Percentiles rank a stretch among this genome's conserved stretches.
These are phyloP conservation scores for Neofusicoccum ribis DNA, from an alignment of 2,329 filamentous ascomycete genomes.

Conservation along the genomic window DNA sequence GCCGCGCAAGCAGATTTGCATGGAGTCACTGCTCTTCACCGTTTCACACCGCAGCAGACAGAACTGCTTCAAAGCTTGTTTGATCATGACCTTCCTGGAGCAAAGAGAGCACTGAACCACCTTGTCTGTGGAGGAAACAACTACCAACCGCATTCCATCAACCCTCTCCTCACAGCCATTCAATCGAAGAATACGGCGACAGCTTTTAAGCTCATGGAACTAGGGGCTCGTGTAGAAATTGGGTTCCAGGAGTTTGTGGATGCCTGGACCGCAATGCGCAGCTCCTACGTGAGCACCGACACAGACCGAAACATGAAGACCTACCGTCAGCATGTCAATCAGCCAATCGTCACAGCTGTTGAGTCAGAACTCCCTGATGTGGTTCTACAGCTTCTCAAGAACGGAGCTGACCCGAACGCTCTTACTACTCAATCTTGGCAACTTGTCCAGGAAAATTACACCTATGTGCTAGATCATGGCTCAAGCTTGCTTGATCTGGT, in stretches of 20 bases:
- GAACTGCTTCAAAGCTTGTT: constrained; percentile 44
- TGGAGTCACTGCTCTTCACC: constrained; percentile 66
- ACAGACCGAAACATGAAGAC: constrained; percentile 51
- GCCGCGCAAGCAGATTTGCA: constrained; percentile 69
- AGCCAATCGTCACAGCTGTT: constrained; percentile 67
- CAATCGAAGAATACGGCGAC: constrained; percentile 52
- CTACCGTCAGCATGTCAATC: constrained; percentile 54
- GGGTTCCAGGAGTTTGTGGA: constrained; percentile 67
- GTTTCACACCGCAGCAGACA: constrained; percentile 51
- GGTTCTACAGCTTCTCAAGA: constrained; percentile 60
- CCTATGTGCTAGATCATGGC: constrained; percentile 35
- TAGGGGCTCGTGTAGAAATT: constrained; percentile 61
- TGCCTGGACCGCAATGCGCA: constrained; percentile 47
- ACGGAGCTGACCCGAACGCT: constrained; percentile 66
- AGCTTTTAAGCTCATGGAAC: constrained; percentile 61
- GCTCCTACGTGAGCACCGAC: constrained; percentile 32
- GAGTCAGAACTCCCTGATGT: constrained; percentile 53
- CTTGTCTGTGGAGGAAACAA: constrained; percentile 46
- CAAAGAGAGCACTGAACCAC: constrained; percentile 67
- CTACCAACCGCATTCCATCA: constrained; percentile 41
- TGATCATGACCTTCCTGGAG: constrained; percentile 59
- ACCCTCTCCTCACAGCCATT: constrained; percentile 62
- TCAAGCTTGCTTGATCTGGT: constrained; percentile 63
- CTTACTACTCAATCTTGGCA: constrained; percentile 47
- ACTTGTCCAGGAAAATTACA: constrained; percentile 28